Base-by-base conservation (phyloP, 345 rosid genomes). In the Linum usitatissimum region DNA sequence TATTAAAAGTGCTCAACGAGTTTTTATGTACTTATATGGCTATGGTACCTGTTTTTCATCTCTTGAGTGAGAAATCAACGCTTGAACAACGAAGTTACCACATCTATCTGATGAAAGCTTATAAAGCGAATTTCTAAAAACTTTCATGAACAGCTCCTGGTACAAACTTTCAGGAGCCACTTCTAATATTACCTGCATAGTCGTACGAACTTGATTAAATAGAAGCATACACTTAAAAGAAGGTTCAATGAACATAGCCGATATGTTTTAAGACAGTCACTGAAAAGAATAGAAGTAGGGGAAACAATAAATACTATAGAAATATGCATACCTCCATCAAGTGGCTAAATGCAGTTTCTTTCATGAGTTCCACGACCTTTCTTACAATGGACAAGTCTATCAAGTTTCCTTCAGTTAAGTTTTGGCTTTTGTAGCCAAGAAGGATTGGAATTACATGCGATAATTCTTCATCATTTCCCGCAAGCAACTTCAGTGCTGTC, bases 61-160 rank as follows among this genome's bases (percentile, higher is more conserved):
- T 71, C 78, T 86, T 70, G 96, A 80, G 68, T 81, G 81, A 51
- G 97, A 87, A 73, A 86, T 66, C 59, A 93, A 76, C 3, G 92
- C 83, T 78, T 93, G 99, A 65, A 86, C 68, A 30, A 87, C 99
- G 68, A 93, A 93, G 80, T 89, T 93, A 53, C 95, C 96, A 77
- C 90, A 87, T n/a, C 71, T 84, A 71, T 93, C 78, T 56, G 94
- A 82, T 67, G 99, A 77, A 64, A 90, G 90, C 70, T 86, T 70
- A 62, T 76, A 82, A 66, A 90, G 69, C 0, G 95, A 84, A 68
- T 79, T 81, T 80, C 71, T 79, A 77, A 87, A 93, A 68, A 93
- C 67, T 70, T 86, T 87, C 51, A 59, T 57, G 66, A 90, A 78
- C 72, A 93, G 64, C 70, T 84, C 90, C 45, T 76, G 60, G 71